Conservation (phyloP, 2,329 filamentous ascomycete species). For the Verruconis gallopava region DNA sequence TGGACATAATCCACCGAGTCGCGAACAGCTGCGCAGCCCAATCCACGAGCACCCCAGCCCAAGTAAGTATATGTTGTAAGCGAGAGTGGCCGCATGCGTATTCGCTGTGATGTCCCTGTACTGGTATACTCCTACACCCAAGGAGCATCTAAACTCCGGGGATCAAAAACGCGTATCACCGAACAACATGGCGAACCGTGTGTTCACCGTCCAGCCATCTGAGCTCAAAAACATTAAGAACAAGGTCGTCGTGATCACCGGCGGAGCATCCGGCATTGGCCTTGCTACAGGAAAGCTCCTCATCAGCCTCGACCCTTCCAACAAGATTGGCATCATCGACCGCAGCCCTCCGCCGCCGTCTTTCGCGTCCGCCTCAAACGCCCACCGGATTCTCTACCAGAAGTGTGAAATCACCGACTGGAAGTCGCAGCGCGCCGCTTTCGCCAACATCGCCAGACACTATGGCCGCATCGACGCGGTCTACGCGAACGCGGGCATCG, state of each 20-base stretch:
- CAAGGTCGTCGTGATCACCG: conserved; percentile 18
- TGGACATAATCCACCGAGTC: no score
- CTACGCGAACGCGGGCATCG: conserved; percentile 38
- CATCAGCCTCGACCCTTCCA: conserved; percentile 23
- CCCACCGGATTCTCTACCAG: conserved; percentile 20
- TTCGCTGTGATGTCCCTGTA: not conserved
- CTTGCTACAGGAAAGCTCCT: conserved; percentile 39
- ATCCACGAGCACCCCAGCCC: no score
- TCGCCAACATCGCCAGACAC: conserved; percentile 26
- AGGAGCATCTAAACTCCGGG: not conserved
- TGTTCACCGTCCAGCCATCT: conserved; percentile 14
- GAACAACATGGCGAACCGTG: conserved; percentile 13
- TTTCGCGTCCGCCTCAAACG: conserved; percentile 12
- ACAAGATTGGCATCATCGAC: conserved; percentile 31
- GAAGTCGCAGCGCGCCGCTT: conserved; percentile 31
- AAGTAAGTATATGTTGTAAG: no score
- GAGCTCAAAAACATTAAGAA: conserved; percentile 1
- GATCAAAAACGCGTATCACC: not conserved
- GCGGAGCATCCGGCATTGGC: conserved; percentile 47
- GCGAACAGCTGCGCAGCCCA: no score
- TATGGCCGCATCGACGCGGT: conserved; percentile 34
- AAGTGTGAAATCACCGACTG: conserved; percentile 35
- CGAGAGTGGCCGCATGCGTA: not conserved
- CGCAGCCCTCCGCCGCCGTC: conserved; percentile 22
- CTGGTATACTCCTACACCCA: not conserved